Evolutionary conservation across 345 rosid species (phyloP).

Genomic region (Alliaria petiolata): DNA sequence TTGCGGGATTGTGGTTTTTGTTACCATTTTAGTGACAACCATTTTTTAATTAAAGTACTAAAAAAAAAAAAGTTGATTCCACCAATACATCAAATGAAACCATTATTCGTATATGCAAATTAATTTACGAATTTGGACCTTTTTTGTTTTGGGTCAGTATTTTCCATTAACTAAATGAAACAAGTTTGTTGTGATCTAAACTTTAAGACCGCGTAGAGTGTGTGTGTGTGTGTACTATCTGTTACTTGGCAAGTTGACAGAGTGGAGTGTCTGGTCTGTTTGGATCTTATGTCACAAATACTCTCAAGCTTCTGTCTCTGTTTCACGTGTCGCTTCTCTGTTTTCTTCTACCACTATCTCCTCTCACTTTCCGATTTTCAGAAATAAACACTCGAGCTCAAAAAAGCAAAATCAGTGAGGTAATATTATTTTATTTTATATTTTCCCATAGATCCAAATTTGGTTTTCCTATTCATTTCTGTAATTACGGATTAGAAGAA

Average conservation of each 20-base stretch:
- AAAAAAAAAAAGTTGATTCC: no score
- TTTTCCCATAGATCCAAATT: not conserved
- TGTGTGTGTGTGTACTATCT: not conserved
- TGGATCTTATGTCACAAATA: constrained; percentile 24
- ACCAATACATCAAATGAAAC: no score
- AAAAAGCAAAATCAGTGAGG: not conserved
- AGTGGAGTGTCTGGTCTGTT: constrained; percentile 15
- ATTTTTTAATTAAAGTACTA: not conserved
- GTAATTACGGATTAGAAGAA: constrained; percentile 13
- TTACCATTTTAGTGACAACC: no score
- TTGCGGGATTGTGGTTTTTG: not conserved
- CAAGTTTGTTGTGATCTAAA: not conserved
- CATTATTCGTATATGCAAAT: not conserved
- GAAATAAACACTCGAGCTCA: constrained; percentile 4
- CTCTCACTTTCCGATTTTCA: constrained; percentile 18
- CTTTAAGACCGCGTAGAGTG: not conserved
- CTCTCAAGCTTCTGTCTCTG: constrained; percentile 18
- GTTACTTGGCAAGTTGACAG: constrained; percentile 19
- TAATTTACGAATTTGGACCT: no score
- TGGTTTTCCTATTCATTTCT: not conserved
- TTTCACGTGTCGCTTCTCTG: constrained; percentile 28
- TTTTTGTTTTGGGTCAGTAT: not conserved
- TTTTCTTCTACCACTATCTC: constrained; percentile 27
- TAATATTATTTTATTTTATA: not conserved
- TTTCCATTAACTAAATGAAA: not conserved